Evolutionary conservation across 75 land plant genomes (phyloP), one percentile per base, ranked within the genome.

Genomic region (Larix kaempferi): DNA sequence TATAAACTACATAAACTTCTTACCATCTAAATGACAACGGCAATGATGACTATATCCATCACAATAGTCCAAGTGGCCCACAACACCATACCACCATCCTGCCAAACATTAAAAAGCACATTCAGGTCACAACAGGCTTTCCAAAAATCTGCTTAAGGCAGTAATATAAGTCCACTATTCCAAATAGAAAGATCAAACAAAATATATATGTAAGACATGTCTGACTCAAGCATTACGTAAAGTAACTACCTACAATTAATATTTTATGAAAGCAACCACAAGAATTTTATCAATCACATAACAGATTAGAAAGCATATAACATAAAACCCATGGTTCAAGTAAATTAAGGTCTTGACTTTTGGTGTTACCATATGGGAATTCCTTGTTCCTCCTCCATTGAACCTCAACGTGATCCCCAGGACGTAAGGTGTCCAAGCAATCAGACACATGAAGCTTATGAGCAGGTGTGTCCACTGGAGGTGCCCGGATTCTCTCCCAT

Each of bases 1-100:
- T 41, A 22, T 52, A n/a, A 64, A 33, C 29, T 8, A 73, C 44
- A 58, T 65, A 23, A n/a, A 49, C 29, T 15, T 63, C 86, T 75
- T 56, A 87, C 89, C 88, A 61, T 82, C 14, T 22, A 79, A 62
- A 76, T 86, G 84, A 52, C 89, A 87, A n/a, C 49, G 64, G 56
- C 89, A 87, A 25, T 59, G 69, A 57, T 72, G 78, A 63, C 49
- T 62, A 56, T 65, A 71, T 29, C 81, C 65, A 59, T 64, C 69
- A 65, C 89, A 87, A 22, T 62, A 41, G 56, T 82, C 84, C 8
- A 73, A 56, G 59, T 87, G 89, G 6, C 89, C 89, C 27, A 87
- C 89, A 41, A 87, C 81, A 73, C 89, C 89, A 76, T 87, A 87
- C 89, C 89, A 87, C 89, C 89, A 87, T 57, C 89, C 89, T 87